Base-by-base conservation (phyloP, 148 eudicot species). In the Talinum fruticosum region DNA sequence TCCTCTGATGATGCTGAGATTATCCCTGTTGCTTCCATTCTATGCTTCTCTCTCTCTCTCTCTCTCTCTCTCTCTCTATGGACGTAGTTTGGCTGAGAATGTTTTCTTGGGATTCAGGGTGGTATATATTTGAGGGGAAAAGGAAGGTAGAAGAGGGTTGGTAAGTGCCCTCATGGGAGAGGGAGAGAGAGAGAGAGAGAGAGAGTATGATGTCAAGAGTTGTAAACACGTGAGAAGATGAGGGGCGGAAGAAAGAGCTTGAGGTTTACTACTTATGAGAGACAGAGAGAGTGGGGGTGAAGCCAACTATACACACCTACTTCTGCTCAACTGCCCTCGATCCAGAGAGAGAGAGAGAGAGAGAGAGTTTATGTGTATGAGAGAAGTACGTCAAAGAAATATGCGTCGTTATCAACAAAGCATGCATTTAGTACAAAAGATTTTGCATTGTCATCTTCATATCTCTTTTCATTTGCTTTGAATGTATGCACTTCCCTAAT, bases 291-390 rank as follows among this genome's bases (percentile, higher is more conserved):
- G 66, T 24, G 66, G 80, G 74, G 71, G 79, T 76, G 80, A 85
- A 85, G 87, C 96, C 96, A 93, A 88, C 98, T 78, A n/a, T n/a
- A 87, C 71, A 82, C 84, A 70, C 89, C 94, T 81, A 89, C 84
- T 88, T 87, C 86, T 86, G 98, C 89, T 93, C 88, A 93, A 91
- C 98, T 88, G 90, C 97, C 91, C 71, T 77, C 53, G n/a, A n/a
- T 16, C 64, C 7, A 8, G 2, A 26, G 15, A 51, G 66, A 26
- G 33, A 28, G 66, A 62, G 34, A 62, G 8, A 10, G 13, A 10
- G 32, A 62, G 66, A 62, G 15, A 28, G 66, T 1, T 4, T 59
- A n/a, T 49, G 54, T 54, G 15, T 12, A 62, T 62, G 29, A 62
- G 66, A 12, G 30, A 62, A 4, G 66, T 62, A 62, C 66, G 33